Evolutionary conservation across 208 protist species (phyloP).

Genomic region (Porcisia hertigi): DNA sequence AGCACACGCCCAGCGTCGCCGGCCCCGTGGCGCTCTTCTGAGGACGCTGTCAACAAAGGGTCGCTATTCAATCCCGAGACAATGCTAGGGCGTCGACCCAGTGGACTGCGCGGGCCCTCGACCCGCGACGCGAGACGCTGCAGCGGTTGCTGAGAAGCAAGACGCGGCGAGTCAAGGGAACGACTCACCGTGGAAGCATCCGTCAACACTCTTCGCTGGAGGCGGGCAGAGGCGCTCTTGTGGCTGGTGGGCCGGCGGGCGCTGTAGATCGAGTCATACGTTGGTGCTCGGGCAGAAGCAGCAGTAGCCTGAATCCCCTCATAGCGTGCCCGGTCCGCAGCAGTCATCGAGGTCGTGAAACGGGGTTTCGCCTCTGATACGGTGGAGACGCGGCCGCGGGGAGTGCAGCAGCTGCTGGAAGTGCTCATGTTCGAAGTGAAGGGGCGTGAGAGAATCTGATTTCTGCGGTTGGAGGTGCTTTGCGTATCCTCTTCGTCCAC

Average conservation of each 20-base stretch:
- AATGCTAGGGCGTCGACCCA: slow-evolving; percentile 5
- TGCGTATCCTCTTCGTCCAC: slow-evolving; percentile 10
- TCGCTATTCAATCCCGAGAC: slow-evolving; percentile 23
- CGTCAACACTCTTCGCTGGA: background rate
- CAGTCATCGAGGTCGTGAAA: slow-evolving; percentile 21
- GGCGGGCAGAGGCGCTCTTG: background rate
- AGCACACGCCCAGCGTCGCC: slow-evolving; percentile 12
- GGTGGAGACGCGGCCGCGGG: slow-evolving; percentile 8
- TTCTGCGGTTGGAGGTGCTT: slow-evolving; percentile 6
- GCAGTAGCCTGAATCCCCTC: slow-evolving; percentile 7
- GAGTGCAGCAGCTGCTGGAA: slow-evolving; percentile 19
- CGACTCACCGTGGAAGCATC: background rate
- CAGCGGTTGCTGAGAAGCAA: slow-evolving; percentile 2
- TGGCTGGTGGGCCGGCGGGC: slow-evolving; percentile 16
- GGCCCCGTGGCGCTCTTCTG: slow-evolving; percentile 6
- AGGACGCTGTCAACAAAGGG: slow-evolving; percentile 1
- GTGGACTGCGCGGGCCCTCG: background rate
- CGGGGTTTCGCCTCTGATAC: slow-evolving; percentile 14
- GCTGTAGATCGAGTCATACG: slow-evolving; percentile 28
- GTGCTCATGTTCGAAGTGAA: slow-evolving; percentile 4
- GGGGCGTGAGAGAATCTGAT: background rate
- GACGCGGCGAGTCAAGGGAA: slow-evolving; percentile 4
- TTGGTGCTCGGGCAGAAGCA: background rate
- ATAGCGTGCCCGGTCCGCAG: slow-evolving; percentile 18
- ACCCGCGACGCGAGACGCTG: slow-evolving; percentile 7